phyloP scores from a whole-genome alignment of 75 land plant genomes.

The Isoetes taiwanensis region DNA sequence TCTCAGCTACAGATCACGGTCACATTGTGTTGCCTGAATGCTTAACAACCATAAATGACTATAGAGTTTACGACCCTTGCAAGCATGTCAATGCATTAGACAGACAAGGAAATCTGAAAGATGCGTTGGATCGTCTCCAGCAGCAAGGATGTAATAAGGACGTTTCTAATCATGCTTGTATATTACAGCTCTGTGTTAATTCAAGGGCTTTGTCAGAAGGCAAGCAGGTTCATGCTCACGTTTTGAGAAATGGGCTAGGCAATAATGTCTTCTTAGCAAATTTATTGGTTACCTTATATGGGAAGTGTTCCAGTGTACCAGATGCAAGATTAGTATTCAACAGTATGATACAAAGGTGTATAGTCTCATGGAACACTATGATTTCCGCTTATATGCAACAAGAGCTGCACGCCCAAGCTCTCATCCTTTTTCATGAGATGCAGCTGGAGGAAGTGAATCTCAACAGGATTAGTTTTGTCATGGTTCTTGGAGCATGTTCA shows the following conservation, averaged over 20 bases:
- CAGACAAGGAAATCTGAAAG: too few relatives aligned
- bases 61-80: too few relatives aligned
- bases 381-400: slow-evolving; percentile 40
- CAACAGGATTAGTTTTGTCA: slow-evolving; percentile 40
- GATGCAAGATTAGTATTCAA: slow-evolving; percentile 37
- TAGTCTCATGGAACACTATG: slow-evolving; percentile 42
- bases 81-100: too few relatives aligned
- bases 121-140: too few relatives aligned
- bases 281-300: slow-evolving; percentile 34
- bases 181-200: too few relatives aligned
- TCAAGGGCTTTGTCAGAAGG: too few relatives aligned
- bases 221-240: slow-evolving; percentile 26
- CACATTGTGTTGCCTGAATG: too few relatives aligned
- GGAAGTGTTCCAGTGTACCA: slow-evolving; percentile 14
- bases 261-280: slow-evolving; percentile 15
- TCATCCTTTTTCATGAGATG: slow-evolving; percentile 29
- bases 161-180: too few relatives aligned
- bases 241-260: slow-evolving; percentile 12
- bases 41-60: too few relatives aligned
- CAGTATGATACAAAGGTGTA: slow-evolving; percentile 22
- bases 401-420: slow-evolving; percentile 26
- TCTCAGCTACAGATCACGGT: too few relatives aligned
- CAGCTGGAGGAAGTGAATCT: slow-evolving; percentile 22
- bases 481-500: slow-evolving; percentile 45
- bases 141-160: too few relatives aligned